A percentile compares a stretch with the other conserved stretches of the same genome.
Evolutionary conservation across 2,329 filamentous ascomycete species (phyloP).

Genomic region (Cadophora gregata): DNA sequence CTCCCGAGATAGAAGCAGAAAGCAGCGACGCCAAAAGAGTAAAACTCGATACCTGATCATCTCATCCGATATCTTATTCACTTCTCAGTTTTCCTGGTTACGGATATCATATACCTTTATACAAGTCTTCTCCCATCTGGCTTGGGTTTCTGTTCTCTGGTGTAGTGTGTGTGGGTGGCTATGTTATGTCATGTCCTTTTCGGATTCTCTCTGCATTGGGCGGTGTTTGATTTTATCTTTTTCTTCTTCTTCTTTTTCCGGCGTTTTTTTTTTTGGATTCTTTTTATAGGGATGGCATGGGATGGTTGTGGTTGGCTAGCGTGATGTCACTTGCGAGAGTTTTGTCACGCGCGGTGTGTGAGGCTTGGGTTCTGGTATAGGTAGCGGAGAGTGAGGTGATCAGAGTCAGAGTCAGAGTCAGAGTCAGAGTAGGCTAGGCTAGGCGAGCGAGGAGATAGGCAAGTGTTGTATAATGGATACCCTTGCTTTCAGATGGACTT

Average conservation of each 20-base stretch:
- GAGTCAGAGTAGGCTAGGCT: not conserved
- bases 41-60: slow-evolving; percentile 13
- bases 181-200: not conserved
- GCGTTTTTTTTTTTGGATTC: slow-evolving; percentile 6
- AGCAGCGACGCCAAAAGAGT: slow-evolving; percentile 39
- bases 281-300: not conserved
- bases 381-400: too few species aligned
- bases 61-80: not conserved
- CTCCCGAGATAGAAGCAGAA: slow-evolving; percentile 38
- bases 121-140: slow-evolving; percentile 5
- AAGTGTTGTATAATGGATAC: slow-evolving; percentile 14
- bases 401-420: too few species aligned
- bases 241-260: not conserved
- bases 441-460: not conserved
- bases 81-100: not conserved
- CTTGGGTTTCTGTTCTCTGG: slow-evolving; percentile 1
- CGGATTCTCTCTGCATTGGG: slow-evolving; percentile 13
- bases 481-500: slow-evolving; percentile 4
- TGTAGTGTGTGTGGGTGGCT: not conserved
- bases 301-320: not conserved
- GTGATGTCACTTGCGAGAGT: slow-evolving; percentile 13
- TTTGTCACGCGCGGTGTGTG: not conserved
- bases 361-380: not conserved
- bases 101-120: slow-evolving; percentile 1
- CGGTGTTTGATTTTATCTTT: not conserved